phyloP scores from a whole-genome alignment of 139 green algal species.

The Marvania coccoides region DNA sequence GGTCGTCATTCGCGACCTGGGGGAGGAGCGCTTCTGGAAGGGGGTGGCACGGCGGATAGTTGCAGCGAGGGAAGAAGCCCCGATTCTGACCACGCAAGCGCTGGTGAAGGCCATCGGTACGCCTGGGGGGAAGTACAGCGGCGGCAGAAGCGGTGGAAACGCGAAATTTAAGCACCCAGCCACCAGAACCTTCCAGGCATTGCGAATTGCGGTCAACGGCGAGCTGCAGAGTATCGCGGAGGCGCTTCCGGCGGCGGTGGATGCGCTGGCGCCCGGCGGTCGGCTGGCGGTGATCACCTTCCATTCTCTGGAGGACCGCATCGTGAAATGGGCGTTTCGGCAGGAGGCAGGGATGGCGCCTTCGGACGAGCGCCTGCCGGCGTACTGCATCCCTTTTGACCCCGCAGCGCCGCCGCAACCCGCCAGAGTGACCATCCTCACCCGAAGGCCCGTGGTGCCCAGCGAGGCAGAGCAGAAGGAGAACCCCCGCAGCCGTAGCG shows the following conservation, averaged over 20 bases:
- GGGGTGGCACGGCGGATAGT: conserved; percentile 58
- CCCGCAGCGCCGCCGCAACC: neutral
- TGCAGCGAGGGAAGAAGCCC: conserved; percentile 27
- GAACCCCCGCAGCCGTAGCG: conserved; percentile 76
- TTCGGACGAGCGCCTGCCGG: conserved; percentile 5
- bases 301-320: conserved; percentile 89
- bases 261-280: conserved; percentile 54
- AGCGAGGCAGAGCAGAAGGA: conserved; percentile 42
- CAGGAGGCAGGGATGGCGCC: conserved; percentile 38
- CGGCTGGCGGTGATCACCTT: conserved; percentile 89
- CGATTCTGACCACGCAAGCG: conserved; percentile 68
- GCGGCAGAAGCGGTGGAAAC: neutral
- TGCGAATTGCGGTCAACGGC: conserved; percentile 95
- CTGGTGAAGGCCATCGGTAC: conserved; percentile 53
- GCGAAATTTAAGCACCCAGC: conserved; percentile 76
- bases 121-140: conserved; percentile 19
- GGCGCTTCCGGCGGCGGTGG: conserved; percentile 45
- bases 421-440: conserved; percentile 16
- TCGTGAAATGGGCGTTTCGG: conserved; percentile 85
- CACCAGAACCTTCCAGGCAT: conserved; percentile 75
- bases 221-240: conserved; percentile 67
- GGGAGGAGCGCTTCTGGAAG: conserved; percentile 84
- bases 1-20: conserved; percentile 80
- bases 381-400: conserved; percentile 18
- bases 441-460: conserved; percentile 13